Evolutionary conservation across 2,329 filamentous ascomycete species (phyloP).

Genomic region (Ascomycota sp.): DNA sequence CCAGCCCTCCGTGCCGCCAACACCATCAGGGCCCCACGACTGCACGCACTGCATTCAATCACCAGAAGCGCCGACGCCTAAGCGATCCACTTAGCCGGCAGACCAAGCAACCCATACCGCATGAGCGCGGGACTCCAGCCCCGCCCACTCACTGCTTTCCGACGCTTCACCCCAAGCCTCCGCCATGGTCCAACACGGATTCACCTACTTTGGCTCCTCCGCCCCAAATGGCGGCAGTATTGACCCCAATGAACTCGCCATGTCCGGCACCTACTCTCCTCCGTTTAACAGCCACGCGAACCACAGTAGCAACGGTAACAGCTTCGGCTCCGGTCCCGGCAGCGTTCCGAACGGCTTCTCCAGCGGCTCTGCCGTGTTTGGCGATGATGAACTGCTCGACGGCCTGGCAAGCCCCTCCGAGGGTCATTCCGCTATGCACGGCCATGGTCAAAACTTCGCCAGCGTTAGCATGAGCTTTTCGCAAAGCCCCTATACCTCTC

Average conservation of each 20-base stretch:
- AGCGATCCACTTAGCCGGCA: too few species aligned
- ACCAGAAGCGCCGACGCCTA: too few species aligned
- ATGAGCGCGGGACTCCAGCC: too few species aligned
- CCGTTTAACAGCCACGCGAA: constrained; percentile 31
- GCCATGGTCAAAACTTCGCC: constrained; percentile 34
- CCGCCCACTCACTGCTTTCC: background rate
- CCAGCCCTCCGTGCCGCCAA: too few species aligned
- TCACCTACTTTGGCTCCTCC: constrained; percentile 33
- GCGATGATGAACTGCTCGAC: constrained; percentile 76
- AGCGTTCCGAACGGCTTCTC: constrained; percentile 54
- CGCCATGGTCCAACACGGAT: constrained; percentile 34
- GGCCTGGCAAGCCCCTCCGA: constrained; percentile 39
- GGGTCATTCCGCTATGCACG: constrained; percentile 26
- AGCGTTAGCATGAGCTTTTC: constrained; percentile 37
- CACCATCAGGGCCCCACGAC: too few species aligned
- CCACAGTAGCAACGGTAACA: constrained; percentile 24
- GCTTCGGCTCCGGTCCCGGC: constrained; percentile 34
- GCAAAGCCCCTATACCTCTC: constrained; percentile 29
- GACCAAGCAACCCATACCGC: too few species aligned
- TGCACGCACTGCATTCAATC: too few species aligned
- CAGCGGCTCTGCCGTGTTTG: constrained; percentile 57
- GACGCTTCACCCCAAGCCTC: constrained; percentile 3
- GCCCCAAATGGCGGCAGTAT: constrained; percentile 39
- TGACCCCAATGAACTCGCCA: constrained; percentile 69
- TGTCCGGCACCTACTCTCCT: constrained; percentile 39